Evolutionary conservation across 306 rosid genomes (phyloP).

Genomic region (Oemleria cerasiformis): DNA sequence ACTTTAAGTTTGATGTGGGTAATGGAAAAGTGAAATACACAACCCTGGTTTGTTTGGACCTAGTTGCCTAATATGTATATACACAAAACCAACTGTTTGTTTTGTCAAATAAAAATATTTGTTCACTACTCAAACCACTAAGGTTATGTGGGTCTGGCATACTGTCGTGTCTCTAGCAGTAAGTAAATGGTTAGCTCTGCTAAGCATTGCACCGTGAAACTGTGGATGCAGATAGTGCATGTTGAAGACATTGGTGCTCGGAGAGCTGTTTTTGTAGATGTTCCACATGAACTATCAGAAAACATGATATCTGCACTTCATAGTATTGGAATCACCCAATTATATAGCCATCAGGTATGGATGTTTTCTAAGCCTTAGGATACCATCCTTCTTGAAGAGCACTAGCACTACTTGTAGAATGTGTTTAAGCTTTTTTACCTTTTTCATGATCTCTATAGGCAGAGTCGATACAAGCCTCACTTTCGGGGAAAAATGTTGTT

Average conservation of each 20-base stretch:
- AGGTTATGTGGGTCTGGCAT: slow-evolving; percentile 3
- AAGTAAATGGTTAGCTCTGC: slow-evolving; percentile 5
- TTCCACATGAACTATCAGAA: slow-evolving; percentile 59
- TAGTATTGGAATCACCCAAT: slow-evolving; percentile 58
- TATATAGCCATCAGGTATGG: slow-evolving; percentile 88
- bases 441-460: slow-evolving; percentile 40
- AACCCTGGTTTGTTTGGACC: slow-evolving; percentile 17
- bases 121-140: background rate
- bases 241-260: slow-evolving; percentile 69
- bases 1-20: slow-evolving; percentile 13
- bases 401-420: slow-evolving; percentile 18
- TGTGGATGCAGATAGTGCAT: slow-evolving; percentile 70
- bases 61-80: slow-evolving; percentile 6
- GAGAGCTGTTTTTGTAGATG: slow-evolving; percentile 50
- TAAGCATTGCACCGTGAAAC: slow-evolving; percentile 28
- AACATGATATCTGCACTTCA: slow-evolving; percentile 56
- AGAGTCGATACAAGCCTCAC: slow-evolving; percentile 73
- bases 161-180: slow-evolving; percentile 10
- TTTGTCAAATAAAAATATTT: background rate
- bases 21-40: slow-evolving; percentile 12
- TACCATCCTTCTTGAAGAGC: slow-evolving; percentile 18
- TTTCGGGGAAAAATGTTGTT: slow-evolving; percentile 67
- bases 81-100: background rate
- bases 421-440: slow-evolving; percentile 15
- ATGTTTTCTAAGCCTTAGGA: slow-evolving; percentile 24